phyloP scores from a whole-genome alignment of 2,329 filamentous ascomycete genomes.

The Ophiosphaerella korrae region DNA sequence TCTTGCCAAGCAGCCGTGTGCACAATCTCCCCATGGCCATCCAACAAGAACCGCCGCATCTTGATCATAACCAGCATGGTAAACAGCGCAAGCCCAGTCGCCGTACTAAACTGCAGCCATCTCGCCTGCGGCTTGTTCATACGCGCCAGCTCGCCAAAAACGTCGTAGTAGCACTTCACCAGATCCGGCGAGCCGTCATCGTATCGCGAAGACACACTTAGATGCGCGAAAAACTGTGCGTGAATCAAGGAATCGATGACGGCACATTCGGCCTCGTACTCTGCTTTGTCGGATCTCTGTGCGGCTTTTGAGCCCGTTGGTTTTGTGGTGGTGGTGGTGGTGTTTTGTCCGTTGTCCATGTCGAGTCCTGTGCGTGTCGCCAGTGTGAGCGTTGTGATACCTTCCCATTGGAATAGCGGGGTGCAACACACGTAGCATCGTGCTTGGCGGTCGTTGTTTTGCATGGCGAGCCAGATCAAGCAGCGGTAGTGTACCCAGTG shows the following conservation, averaged over 20 bases:
- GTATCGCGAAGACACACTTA: neutral
- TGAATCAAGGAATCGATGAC: slow-evolving; percentile 14
- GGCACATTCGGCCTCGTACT: slow-evolving; percentile 19
- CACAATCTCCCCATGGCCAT: slow-evolving; percentile 10
- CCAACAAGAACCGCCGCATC: slow-evolving; percentile 21
- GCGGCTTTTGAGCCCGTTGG: neutral
- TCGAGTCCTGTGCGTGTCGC: slow-evolving; percentile 21
- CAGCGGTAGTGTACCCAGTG: slow-evolving; percentile 36
- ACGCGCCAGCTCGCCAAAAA: slow-evolving; percentile 11
- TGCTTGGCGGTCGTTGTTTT: neutral
- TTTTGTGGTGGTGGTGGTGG: neutral
- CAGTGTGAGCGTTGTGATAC: slow-evolving; percentile 25
- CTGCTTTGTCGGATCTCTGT: slow-evolving; percentile 1
- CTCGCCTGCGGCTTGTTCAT: slow-evolving; percentile 7
- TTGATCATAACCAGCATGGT: slow-evolving; percentile 25
- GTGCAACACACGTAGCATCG: slow-evolving; percentile 19
- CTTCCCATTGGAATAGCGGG: slow-evolving; percentile 27
- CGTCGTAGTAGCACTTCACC: slow-evolving; percentile 11
- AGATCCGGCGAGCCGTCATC: slow-evolving; percentile 18
- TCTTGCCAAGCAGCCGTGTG: slow-evolving; percentile 19
- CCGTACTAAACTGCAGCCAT: slow-evolving; percentile 22
- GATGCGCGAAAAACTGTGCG: slow-evolving; percentile 4
- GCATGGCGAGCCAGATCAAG: slow-evolving; percentile 14
- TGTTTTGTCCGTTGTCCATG: slow-evolving; percentile 2
- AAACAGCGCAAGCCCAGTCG: slow-evolving; percentile 15